These are phyloP conservation scores for Plantago coronopus DNA, from an alignment of 305 asterid genomes.

Conservation along the genomic window DNA sequence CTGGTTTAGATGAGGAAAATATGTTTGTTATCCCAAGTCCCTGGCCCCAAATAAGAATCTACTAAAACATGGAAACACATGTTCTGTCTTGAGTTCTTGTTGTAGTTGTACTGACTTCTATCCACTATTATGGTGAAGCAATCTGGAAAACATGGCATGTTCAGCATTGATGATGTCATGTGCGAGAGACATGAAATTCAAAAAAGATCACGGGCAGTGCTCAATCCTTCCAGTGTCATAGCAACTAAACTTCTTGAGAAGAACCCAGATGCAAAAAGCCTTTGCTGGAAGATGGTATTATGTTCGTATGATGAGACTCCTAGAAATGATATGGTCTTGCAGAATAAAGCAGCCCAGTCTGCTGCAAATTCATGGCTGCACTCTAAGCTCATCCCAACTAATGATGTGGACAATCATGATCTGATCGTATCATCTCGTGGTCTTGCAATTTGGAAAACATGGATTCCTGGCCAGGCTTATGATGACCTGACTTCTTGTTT, in stretches of 20 bases:
- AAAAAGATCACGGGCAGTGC: constrained; percentile 63
- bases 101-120: constrained; percentile 17
- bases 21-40: background rate
- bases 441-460: constrained; percentile 78
- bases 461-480: constrained; percentile 45
- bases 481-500: constrained; percentile 54
- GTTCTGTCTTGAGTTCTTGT: background rate
- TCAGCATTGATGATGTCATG: constrained; percentile 62
- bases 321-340: constrained; percentile 23
- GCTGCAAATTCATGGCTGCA: constrained; percentile 62
- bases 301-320: constrained; percentile 44
- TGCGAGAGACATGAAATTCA: constrained; percentile 54
- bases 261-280: constrained; percentile 63
- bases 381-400: constrained; percentile 67
- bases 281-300: constrained; percentile 87
- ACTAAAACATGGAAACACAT: background rate
- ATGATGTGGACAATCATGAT: constrained; percentile 29
- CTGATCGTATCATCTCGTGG: constrained; percentile 55
- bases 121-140: constrained; percentile 40
- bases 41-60: background rate
- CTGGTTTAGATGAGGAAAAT: constrained; percentile 8
- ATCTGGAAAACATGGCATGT: constrained; percentile 36
- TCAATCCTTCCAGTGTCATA: constrained; percentile 76
- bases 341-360: constrained; percentile 29
- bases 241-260: constrained; percentile 54